These are phyloP conservation scores for Staphylotrichum longicolle DNA, from an alignment of 495 filamentous ascomycete genomes.

Conservation along the genomic window DNA sequence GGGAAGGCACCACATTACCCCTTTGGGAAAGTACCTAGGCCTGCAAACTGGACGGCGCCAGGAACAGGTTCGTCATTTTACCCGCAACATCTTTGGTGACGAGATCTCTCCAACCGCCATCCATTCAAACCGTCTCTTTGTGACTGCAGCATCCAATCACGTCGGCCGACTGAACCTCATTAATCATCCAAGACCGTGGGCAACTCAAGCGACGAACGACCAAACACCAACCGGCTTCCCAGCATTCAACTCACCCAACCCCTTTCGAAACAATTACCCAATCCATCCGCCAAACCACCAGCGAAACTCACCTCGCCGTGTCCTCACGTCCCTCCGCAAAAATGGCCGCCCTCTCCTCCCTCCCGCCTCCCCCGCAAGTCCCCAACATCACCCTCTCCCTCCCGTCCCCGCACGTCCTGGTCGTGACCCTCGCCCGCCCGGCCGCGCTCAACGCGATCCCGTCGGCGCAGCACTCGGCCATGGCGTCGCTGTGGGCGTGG, in stretches of 20 bases:
- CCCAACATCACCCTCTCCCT: constrained; percentile 51
- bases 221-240: too few species aligned
- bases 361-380: constrained; percentile 18
- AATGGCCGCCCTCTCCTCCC: not conserved
- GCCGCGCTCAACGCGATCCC: constrained; percentile 58
- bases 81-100: too few species aligned
- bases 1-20: not conserved
- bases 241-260: not conserved
- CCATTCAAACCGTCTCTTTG: too few species aligned
- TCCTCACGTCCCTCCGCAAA: not conserved
- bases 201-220: too few species aligned
- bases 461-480: constrained; percentile 48
- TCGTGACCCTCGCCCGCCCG: constrained; percentile 62
- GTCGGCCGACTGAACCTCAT: too few species aligned
- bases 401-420: constrained; percentile 55
- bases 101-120: too few species aligned
- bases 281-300: not conserved
- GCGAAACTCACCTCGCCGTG: not conserved
- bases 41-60: not conserved
- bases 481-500: constrained; percentile 56
- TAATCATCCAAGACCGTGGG: too few species aligned
- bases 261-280: not conserved
- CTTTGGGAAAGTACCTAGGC: constrained; percentile 1
- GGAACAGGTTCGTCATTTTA: too few species aligned
- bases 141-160: too few species aligned